Evolutionary conservation across 306 rosid genomes (phyloP), one percentile per base, ranked within the genome.

Genomic region (Rubus parviflorus): DNA sequence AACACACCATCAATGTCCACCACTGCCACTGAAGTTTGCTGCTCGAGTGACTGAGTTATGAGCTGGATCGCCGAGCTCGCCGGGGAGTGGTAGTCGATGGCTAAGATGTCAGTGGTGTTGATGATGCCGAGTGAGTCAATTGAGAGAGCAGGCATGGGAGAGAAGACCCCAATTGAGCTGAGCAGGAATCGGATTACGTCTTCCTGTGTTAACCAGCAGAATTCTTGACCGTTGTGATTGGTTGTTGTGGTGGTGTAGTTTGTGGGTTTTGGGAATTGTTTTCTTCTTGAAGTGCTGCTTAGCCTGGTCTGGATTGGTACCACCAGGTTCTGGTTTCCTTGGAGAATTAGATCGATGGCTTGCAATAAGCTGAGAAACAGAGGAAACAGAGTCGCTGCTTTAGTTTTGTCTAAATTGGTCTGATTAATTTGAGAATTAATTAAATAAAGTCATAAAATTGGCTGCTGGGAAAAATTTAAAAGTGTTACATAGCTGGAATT

Each of bases 171-270:
- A 38, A 95, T 92, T 20, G 96, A 92, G 80, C 89, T 83, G 7
- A 95, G 94, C 15, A 95, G 86, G 85, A 90, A 95, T 30, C 97
- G 75, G 62, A 95, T 82, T 38, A 95, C 90, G 70, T 92, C 99
- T 73, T 92, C 99, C 60, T 88, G 99, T 3, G 97, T 92, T 54
- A 95, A 48, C 99, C 97, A 95, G 70, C 99, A 95, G 79, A 80
- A 95, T 20, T 91, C 97, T 12, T 62, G 79, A 17, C 92, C 94
- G 19, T 79, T 87, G 77, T 90, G 97, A 81, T 65, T n/a, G 46
- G 76, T 81, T 51, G 80, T 53, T 30, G 76, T 13, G 66, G 45
- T 25, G 17, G 38, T 38, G 19, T 25, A 15, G 22, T 78, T 54
- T 60, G 85, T 23, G 10, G 85, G 14, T 60, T 86, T 88, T 74